These are phyloP conservation scores for Tolypocladium capitatum DNA, from an alignment of 2,329 filamentous ascomycete species.

Conservation along the genomic window DNA sequence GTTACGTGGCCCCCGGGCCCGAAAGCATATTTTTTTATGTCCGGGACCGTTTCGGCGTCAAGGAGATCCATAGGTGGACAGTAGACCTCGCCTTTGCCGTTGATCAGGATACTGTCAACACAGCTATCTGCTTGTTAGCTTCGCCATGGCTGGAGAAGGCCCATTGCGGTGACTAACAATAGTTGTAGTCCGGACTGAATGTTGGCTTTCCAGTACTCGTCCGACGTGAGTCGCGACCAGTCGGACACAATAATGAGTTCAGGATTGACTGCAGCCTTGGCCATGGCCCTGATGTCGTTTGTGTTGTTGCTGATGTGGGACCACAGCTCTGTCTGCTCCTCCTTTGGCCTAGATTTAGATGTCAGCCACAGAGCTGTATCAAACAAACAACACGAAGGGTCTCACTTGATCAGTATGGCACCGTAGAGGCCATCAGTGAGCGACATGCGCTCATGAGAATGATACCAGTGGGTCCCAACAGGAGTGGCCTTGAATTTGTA, in stretches of 20 bases:
- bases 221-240: conserved; percentile 6
- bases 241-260: conserved; percentile 6
- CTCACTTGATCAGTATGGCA: neutral
- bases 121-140: neutral
- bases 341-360: neutral
- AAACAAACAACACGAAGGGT: neutral
- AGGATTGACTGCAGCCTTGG: neutral
- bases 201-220: conserved; percentile 3
- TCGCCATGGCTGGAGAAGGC: too few relatives aligned
- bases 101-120: conserved; percentile 2
- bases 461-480: conserved; percentile 5
- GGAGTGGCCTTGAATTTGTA: conserved; percentile 14
- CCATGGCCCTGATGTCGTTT: conserved; percentile 5
- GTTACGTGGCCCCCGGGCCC: neutral
- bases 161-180: neutral
- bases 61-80: conserved; percentile 1
- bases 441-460: conserved; percentile 3
- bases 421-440: conserved; percentile 6
- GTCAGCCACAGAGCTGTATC: neutral
- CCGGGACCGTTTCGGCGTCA: neutral
- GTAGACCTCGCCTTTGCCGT: conserved; percentile 2
- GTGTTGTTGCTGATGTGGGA: neutral
- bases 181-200: neutral
- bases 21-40: neutral
- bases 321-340: neutral